Evolutionary conservation across 2,329 filamentous ascomycete species (phyloP).

Genomic region (Xylariaceae sp.): DNA sequence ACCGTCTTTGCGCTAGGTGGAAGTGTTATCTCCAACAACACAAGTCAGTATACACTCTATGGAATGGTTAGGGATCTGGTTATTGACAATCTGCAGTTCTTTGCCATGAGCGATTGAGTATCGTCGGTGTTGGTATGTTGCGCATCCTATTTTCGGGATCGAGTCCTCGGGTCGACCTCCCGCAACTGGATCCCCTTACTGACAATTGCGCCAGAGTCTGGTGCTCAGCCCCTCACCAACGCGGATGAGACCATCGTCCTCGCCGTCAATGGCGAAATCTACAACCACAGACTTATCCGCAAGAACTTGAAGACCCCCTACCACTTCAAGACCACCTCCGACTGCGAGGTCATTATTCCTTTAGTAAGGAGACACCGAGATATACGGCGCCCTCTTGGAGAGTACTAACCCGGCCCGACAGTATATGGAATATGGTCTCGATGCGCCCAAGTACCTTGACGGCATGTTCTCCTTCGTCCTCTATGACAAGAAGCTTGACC

Average conservation of each 20-base stretch:
- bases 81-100: constrained; percentile 57
- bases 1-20: constrained; percentile 55
- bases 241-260: constrained; percentile 82
- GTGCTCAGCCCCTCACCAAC: constrained; percentile 92
- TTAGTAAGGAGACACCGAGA: constrained; percentile 56
- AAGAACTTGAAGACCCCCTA: constrained; percentile 80
- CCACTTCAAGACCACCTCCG: constrained; percentile 97
- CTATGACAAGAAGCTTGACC: constrained; percentile 91
- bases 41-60: constrained; percentile 57
- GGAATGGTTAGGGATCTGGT: constrained; percentile 19
- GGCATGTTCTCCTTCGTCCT: constrained; percentile 99
- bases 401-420: constrained; percentile 34
- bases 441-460: constrained; percentile 89
- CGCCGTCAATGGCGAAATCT: constrained; percentile 98
- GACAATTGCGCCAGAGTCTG: constrained; percentile 60
- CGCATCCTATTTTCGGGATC: background rate
- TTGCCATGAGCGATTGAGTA: constrained; percentile 94
- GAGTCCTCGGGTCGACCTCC: background rate
- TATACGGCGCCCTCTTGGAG: background rate
- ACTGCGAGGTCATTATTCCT: constrained; percentile 98
- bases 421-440: constrained; percentile 89
- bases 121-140: constrained; percentile 88
- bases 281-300: constrained; percentile 95
- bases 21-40: constrained; percentile 83
- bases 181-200: background rate